Evolutionary conservation across 306 rosid genomes (phyloP).

Genomic region (Trifolium dubium): DNA sequence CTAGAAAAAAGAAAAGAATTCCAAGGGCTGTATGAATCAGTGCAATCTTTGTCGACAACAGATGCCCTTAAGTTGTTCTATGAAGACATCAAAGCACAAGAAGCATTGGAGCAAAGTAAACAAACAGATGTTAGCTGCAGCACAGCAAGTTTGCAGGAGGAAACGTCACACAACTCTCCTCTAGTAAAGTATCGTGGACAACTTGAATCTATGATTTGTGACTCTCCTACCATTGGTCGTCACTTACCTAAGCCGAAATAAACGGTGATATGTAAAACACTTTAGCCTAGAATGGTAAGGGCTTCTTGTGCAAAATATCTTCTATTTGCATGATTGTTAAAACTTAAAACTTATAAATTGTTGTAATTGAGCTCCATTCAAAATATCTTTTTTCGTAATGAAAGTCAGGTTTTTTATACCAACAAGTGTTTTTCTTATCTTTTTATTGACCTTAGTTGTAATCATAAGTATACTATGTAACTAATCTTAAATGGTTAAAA

Average conservation of each 20-base stretch:
- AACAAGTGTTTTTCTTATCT: background rate
- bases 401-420: background rate
- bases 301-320: conserved; percentile 14
- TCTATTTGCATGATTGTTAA: conserved; percentile 13
- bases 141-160: conserved; percentile 38
- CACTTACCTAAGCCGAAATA: conserved; percentile 46
- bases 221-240: conserved; percentile 52
- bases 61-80: conserved; percentile 67
- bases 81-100: conserved; percentile 50
- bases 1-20: conserved; percentile 60
- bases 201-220: conserved; percentile 58
- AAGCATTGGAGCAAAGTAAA: conserved; percentile 40
- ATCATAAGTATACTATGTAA: conserved; percentile 2
- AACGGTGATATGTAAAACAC: conserved; percentile 12
- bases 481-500: background rate
- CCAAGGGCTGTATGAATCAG: conserved; percentile 64
- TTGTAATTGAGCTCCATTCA: conserved; percentile 6
- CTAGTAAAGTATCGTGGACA: conserved; percentile 52
- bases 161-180: conserved; percentile 39
- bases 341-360: no score
- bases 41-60: conserved; percentile 63
- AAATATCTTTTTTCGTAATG: background rate
- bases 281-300: conserved; percentile 30
- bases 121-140: conserved; percentile 37
- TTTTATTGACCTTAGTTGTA: conserved; percentile 3